Conservation (phyloP, 169 alveolate species). For the Cryptosporidium canis region DNA sequence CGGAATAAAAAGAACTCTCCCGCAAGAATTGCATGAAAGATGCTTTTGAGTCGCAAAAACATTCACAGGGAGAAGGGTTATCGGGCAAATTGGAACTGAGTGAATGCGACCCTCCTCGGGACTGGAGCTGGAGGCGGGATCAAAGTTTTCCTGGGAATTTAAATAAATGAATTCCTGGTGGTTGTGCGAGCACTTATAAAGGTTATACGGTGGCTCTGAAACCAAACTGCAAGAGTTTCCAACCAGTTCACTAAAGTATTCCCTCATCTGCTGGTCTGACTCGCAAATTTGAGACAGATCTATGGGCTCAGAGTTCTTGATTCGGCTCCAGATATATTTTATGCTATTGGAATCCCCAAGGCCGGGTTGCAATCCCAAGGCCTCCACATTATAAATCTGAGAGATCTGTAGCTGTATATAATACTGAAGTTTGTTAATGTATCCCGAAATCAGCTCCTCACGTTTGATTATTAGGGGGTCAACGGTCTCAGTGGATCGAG, state of each 20-base stretch:
- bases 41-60: neutral
- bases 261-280: neutral
- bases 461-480: neutral
- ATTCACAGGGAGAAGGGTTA: conserved; percentile 41
- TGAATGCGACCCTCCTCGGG: neutral
- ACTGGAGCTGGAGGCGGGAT: neutral
- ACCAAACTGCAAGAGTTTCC: neutral
- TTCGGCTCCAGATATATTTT: conserved; percentile 6
- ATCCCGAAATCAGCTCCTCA: conserved; percentile 23
- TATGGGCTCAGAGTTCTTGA: neutral
- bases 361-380: neutral
- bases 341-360: neutral
- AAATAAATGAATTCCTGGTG: neutral
- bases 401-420: conserved; percentile 23
- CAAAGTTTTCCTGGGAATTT: neutral
- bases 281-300: neutral
- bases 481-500: conserved; percentile 21
- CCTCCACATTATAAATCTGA: neutral
- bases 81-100: conserved; percentile 64
- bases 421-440: conserved; percentile 19
- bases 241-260: neutral
- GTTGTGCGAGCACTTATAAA: neutral
- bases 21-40: conserved; percentile 63
- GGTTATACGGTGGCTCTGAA: conserved; percentile 6
- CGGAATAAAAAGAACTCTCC: conserved; percentile 17